Evolutionary conservation across 345 rosid species (phyloP).

Genomic region (Syzygium grande): DNA sequence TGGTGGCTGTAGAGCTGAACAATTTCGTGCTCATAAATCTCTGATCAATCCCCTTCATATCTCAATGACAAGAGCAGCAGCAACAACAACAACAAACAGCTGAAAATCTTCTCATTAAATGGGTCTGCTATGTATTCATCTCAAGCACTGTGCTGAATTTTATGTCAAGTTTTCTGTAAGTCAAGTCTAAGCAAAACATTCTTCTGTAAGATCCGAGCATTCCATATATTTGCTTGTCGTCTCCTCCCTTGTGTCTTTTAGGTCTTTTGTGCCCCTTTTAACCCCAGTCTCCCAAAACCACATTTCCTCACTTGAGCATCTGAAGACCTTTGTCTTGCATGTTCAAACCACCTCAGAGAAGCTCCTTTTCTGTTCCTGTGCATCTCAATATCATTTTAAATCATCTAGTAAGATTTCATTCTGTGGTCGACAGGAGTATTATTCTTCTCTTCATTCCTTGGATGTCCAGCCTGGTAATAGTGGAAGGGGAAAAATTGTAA

Average conservation of each 20-base stretch:
- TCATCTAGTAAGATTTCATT: neutral
- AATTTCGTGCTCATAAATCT: neutral
- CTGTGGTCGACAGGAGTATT: neutral
- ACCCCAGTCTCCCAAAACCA: neutral
- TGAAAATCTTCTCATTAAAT: neutral
- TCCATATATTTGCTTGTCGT: neutral
- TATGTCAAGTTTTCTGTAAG: neutral
- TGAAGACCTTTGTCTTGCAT: neutral
- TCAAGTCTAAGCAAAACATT: neutral
- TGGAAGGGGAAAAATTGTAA: neutral
- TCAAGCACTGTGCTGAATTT: neutral
- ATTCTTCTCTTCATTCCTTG: neutral
- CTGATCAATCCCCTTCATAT: neutral
- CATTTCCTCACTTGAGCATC: neutral
- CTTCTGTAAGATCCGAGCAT: neutral
- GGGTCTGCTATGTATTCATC: neutral
- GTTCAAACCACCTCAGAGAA: neutral
- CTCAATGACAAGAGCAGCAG: neutral
- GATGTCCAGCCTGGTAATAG: neutral
- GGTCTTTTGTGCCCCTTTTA: neutral
- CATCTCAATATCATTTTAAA: neutral
- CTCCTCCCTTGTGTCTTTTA: neutral
- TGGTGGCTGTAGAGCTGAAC: neutral
- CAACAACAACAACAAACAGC: neutral
- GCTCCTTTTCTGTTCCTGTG: neutral